Conservation (phyloP, 1,139 yeast species). For the Blastobotrys ciferrii region DNA sequence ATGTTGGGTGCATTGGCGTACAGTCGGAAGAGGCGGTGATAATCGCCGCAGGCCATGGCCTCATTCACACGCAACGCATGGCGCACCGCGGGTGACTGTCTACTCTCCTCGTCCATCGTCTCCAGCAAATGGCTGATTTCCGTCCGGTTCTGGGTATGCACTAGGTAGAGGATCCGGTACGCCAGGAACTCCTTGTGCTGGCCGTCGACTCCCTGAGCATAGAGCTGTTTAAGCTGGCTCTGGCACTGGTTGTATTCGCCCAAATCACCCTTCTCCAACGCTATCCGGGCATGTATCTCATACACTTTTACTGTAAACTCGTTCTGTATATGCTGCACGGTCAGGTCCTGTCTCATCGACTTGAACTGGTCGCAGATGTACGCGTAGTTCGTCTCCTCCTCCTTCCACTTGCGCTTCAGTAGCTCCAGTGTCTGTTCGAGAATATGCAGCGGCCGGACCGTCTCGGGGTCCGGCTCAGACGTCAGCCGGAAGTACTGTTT, state of each 20-base stretch:
- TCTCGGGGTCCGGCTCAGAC: constrained; percentile 83
- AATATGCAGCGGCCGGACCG: constrained; percentile 70
- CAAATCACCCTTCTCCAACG: constrained; percentile 75
- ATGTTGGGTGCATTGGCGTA: constrained; percentile 43
- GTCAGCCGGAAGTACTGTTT: constrained; percentile 81
- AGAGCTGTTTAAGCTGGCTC: constrained; percentile 64
- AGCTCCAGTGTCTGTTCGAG: constrained; percentile 57
- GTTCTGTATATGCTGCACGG: constrained; percentile 84
- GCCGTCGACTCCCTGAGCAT: constrained; percentile 44
- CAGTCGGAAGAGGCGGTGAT: constrained; percentile 50
- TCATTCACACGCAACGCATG: constrained; percentile 48
- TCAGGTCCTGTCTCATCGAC: constrained; percentile 86
- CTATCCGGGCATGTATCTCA: constrained; percentile 84
- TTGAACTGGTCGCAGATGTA: constrained; percentile 88
- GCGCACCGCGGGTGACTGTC: constrained; percentile 36
- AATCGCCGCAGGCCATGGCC: constrained; percentile 49
- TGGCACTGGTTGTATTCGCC: constrained; percentile 97
- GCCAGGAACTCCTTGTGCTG: constrained; percentile 63
- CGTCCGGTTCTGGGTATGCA: constrained; percentile 65
- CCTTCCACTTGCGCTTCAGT: constrained; percentile 55
- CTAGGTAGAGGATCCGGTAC: constrained; percentile 72
- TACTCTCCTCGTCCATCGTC: constrained; percentile 29
- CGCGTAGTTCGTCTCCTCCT: constrained; percentile 53
- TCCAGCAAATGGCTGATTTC: constrained; percentile 33
- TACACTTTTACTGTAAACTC: constrained; percentile 77